Evolutionary conservation across 805 yeast genomes (phyloP).

Genomic region (Geotrichum ghanense): DNA sequence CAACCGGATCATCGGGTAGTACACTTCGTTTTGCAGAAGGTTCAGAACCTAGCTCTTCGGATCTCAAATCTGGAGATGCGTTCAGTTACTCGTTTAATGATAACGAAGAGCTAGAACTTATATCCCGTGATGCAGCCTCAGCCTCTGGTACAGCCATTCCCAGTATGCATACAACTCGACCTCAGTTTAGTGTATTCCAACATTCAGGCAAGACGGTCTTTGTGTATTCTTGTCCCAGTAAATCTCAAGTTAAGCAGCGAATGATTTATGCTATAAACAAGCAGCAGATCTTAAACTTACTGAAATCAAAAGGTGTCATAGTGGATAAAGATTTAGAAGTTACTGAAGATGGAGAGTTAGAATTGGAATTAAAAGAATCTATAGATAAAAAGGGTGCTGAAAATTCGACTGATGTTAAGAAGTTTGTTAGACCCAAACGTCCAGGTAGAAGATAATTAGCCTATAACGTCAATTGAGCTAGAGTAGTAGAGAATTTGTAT

Average conservation of each 20-base stretch:
- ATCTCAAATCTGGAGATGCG: slow-evolving; percentile 14
- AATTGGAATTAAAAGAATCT: slow-evolving; percentile 16
- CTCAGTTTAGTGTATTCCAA: slow-evolving; percentile 39
- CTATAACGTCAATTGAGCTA: too few species aligned
- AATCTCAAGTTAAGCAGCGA: slow-evolving; percentile 78
- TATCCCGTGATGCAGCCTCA: not conserved
- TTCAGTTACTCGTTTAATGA: slow-evolving; percentile 15
- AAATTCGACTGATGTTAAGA: not conserved
- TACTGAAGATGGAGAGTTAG: slow-evolving; percentile 3
- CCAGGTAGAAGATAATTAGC: slow-evolving; percentile 2
- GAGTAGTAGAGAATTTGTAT: not conserved
- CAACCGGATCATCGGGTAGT: slow-evolving; percentile 11
- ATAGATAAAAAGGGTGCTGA: slow-evolving; percentile 10
- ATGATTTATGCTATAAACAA: slow-evolving; percentile 85
- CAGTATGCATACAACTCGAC: slow-evolving; percentile 32
- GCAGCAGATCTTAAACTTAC: slow-evolving; percentile 20
- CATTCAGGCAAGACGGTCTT: slow-evolving; percentile 34
- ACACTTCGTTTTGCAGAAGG: slow-evolving; percentile 6
- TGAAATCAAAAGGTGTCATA: slow-evolving; percentile 9
- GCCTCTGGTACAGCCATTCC: not conserved
- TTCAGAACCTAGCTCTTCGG: slow-evolving; percentile 6
- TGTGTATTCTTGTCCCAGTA: slow-evolving; percentile 82
- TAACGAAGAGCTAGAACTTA: not conserved
- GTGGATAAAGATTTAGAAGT: not conserved
- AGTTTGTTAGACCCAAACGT: not conserved